Evolutionary conservation across 1,284 basidiomycete genomes (phyloP).

Genomic region (Rhizoctonia solani): DNA sequence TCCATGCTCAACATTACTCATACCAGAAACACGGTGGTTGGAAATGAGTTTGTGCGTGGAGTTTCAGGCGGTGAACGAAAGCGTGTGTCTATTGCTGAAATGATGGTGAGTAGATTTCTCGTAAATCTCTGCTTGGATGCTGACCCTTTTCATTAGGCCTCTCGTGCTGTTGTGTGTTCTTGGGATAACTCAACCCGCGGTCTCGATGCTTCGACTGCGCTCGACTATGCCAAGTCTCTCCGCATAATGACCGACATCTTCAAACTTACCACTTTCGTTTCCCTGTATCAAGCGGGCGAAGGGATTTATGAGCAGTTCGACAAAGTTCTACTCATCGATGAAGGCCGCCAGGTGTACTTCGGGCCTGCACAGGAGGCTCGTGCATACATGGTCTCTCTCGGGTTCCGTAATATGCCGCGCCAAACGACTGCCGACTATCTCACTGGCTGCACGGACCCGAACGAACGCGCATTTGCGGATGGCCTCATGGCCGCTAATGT

Average conservation of each 20-base stretch:
- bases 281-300: constrained; percentile 56
- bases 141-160: constrained; percentile 40
- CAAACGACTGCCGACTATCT: constrained; percentile 55
- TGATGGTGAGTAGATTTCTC: constrained; percentile 44
- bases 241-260: constrained; percentile 57
- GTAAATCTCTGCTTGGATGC: neutral
- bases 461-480: constrained; percentile 66
- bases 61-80: constrained; percentile 63
- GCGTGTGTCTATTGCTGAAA: constrained; percentile 63
- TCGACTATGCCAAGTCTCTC: constrained; percentile 59
- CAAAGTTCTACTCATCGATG: constrained; percentile 54
- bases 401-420: constrained; percentile 48
- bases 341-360: constrained; percentile 57
- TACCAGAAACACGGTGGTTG: constrained; percentile 58
- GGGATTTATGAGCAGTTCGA: constrained; percentile 52
- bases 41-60: constrained; percentile 59
- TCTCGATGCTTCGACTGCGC: constrained; percentile 34
- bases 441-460: constrained; percentile 49
- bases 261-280: constrained; percentile 50
- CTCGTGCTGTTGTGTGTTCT: constrained; percentile 48
- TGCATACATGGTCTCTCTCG: constrained; percentile 54
- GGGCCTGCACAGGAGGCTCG: constrained; percentile 55
- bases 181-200: constrained; percentile 54
- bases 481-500: constrained; percentile 66
- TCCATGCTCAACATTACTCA: constrained; percentile 64